Conservation (phyloP, 352 stramenopile genomes). For the Pythium grandisporangium region DNA sequence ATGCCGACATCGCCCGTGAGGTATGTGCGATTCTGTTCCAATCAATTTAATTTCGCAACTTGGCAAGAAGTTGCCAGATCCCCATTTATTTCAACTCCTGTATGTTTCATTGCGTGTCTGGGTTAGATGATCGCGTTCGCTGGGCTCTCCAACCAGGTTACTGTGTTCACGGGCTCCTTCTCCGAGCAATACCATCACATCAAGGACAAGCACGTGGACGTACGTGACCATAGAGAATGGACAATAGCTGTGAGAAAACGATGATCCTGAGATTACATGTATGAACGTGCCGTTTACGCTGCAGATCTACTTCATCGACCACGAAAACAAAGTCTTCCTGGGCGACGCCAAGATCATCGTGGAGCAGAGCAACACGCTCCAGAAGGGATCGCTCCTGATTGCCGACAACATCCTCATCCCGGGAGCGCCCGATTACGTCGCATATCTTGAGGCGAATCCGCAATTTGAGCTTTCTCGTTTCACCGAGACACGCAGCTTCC, state of each 20-base stretch:
- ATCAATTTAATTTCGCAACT: no score
- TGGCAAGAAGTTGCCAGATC: no score
- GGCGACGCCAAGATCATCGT: constrained; percentile 25
- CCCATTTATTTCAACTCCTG: no score
- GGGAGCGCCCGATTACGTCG: constrained; percentile 21
- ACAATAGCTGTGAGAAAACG: no score
- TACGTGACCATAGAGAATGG: no score
- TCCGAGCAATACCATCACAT: constrained; percentile 17
- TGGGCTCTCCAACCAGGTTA: constrained; percentile 22
- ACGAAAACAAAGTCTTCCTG: constrained; percentile 26
- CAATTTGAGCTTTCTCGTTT: constrained; percentile 14
- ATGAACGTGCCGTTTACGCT: no score
- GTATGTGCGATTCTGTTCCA: constrained; percentile 4
- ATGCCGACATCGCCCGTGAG: constrained; percentile 21
- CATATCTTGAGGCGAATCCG: constrained; percentile 17
- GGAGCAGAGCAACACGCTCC: constrained; percentile 13
- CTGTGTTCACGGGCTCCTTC: constrained; percentile 23
- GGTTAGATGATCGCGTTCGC: constrained; percentile 25
- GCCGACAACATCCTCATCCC: constrained; percentile 28
- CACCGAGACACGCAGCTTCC: not conserved
- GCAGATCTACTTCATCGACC: constrained; percentile 32
- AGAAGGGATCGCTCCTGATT: constrained; percentile 13
- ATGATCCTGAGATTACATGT: no score
- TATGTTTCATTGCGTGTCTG: not conserved
- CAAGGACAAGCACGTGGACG: constrained; percentile 22